Conservation (phyloP, 2,329 filamentous ascomycete species). For the Fonsecaea nubica region DNA sequence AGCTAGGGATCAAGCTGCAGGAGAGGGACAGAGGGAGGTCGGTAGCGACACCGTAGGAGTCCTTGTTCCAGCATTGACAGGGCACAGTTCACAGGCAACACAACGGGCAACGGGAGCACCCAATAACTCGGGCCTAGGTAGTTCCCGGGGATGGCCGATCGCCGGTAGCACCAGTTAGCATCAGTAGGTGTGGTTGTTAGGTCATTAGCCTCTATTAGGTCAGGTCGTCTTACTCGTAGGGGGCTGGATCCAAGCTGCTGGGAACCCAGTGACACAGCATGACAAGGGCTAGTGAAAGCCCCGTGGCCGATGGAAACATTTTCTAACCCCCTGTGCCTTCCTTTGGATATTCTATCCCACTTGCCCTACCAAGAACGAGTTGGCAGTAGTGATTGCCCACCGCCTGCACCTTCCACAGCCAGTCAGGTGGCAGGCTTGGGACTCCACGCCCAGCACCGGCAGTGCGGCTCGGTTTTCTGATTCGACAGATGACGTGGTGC, state of each 20-base stretch:
- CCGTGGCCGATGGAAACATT: not conserved
- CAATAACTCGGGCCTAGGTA: not conserved
- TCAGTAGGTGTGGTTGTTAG: not conserved
- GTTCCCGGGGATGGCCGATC: slow-evolving; percentile 1
- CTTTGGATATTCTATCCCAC: no score
- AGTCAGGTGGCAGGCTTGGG: no score
- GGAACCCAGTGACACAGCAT: not conserved
- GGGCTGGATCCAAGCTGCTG: slow-evolving; percentile 4
- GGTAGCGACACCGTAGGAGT: no score
- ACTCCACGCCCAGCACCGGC: not conserved
- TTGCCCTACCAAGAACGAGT: no score
- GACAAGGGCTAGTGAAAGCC: not conserved
- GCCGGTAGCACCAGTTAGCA: no score
- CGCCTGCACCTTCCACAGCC: not conserved
- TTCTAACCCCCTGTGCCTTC: not conserved
- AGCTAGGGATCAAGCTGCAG: not conserved
- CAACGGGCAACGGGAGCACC: not conserved
- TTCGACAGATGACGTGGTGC: not conserved
- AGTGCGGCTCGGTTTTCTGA: not conserved
- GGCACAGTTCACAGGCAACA: not conserved
- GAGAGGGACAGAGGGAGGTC: not conserved
- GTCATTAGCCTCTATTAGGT: no score
- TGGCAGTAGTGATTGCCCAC: not conserved
- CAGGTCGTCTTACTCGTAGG: no score
- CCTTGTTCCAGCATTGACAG: not conserved